These are phyloP conservation scores for Apodospora peruviana DNA, from an alignment of 495 filamentous ascomycete species.

Conservation along the genomic window DNA sequence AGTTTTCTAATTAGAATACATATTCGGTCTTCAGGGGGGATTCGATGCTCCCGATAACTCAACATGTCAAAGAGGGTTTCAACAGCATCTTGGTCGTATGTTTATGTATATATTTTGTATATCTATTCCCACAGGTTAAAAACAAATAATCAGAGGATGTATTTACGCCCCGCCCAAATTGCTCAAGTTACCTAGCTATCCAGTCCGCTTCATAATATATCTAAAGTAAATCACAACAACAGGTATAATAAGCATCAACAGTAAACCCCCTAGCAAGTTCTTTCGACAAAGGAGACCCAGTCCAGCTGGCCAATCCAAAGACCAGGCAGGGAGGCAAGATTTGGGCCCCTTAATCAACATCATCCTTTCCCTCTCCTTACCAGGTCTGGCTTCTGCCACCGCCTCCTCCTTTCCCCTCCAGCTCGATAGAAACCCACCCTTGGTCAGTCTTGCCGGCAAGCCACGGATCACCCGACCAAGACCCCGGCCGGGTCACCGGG, in stretches of 20 bases:
- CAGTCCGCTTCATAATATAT: no score
- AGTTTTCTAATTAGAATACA: no score
- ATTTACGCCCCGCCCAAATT: no score
- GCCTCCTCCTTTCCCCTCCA: not conserved
- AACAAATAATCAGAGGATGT: no score
- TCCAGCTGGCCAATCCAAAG: slow-evolving; percentile 5
- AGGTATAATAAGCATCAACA: no score
- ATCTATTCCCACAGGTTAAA: not conserved
- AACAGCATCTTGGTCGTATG: not conserved
- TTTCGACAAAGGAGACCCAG: not conserved
- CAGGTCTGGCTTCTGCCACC: not conserved
- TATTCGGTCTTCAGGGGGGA: not conserved
- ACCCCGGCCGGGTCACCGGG: slow-evolving; percentile 1
- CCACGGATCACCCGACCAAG: slow-evolving; percentile 1
- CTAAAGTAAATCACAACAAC: no score
- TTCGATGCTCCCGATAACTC: not conserved
- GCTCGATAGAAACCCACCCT: slow-evolving; percentile 6
- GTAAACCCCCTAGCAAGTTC: no score
- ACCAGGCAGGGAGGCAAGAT: slow-evolving; percentile 1
- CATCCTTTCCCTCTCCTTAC: not conserved
- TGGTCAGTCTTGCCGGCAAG: not conserved
- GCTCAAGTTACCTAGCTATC: no score
- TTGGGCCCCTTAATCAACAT: not conserved
- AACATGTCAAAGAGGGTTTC: not conserved
- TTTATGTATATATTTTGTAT: not conserved